These are phyloP conservation scores for Poteriospumella lacustris DNA, from an alignment of 108 stramenopile species.

Conservation along the genomic window DNA sequence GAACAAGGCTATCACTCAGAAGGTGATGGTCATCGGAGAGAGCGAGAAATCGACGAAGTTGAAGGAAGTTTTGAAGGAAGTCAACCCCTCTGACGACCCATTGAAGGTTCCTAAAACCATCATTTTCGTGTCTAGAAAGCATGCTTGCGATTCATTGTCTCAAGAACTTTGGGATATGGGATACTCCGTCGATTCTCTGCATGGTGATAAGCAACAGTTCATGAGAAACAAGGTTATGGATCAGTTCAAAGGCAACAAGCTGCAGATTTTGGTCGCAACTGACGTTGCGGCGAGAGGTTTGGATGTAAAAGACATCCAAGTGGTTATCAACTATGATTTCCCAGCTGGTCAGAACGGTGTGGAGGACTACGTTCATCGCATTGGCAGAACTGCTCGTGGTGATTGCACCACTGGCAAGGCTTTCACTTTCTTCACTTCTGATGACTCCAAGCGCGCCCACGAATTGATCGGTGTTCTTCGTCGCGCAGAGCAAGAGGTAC, in stretches of 20 bases:
- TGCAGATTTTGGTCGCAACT: slow-evolving; percentile 18
- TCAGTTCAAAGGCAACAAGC: neutral
- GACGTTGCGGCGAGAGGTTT: slow-evolving; percentile 26
- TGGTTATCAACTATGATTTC: slow-evolving; percentile 31
- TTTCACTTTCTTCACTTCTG: slow-evolving; percentile 19
- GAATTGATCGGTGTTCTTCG: slow-evolving; percentile 16
- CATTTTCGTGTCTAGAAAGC: slow-evolving; percentile 39
- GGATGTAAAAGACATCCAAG: slow-evolving; percentile 27
- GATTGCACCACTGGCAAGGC: neutral
- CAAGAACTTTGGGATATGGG: slow-evolving; percentile 43
- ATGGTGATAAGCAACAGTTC: slow-evolving; percentile 49
- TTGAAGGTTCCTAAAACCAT: slow-evolving; percentile 23
- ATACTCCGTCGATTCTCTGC: slow-evolving; percentile 44
- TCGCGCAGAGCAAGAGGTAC: slow-evolving; percentile 23
- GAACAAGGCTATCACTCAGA: slow-evolving; percentile 50
- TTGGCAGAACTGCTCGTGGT: slow-evolving; percentile 27
- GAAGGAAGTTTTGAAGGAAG: slow-evolving; percentile 37
- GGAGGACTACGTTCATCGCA: slow-evolving; percentile 31
- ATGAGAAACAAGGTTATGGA: slow-evolving; percentile 40
- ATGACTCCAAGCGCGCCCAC: neutral
- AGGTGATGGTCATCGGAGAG: slow-evolving; percentile 38
- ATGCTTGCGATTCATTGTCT: slow-evolving; percentile 43
- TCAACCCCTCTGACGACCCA: neutral
- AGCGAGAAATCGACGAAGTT: slow-evolving; percentile 46
- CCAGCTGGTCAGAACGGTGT: slow-evolving; percentile 19